A percentile compares a stretch with the other conserved stretches of the same genome.
Conservation (phyloP, 2,329 filamentous ascomycete genomes). For the Pezicula radicicola region DNA sequence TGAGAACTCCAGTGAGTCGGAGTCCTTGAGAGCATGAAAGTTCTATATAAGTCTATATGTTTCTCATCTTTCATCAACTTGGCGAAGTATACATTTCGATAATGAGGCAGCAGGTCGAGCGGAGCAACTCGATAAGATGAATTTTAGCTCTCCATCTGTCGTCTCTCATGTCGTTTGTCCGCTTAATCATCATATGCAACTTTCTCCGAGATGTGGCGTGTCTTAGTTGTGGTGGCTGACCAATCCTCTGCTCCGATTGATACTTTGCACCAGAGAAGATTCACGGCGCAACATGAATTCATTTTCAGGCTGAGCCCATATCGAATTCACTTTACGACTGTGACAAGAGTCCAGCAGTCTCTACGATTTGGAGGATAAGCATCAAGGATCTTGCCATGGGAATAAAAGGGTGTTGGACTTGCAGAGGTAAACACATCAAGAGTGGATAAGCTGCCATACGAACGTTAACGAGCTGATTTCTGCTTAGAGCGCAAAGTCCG, state of each 20-base stretch:
- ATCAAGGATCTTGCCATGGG: neutral
- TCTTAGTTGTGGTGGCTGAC: neutral
- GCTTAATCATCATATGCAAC: neutral
- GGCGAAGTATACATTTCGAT: too few relatives aligned
- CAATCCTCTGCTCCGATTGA: neutral
- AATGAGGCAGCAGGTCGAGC: too few relatives aligned
- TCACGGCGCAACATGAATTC: too few relatives aligned
- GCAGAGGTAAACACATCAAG: neutral
- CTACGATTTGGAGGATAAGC: neutral
- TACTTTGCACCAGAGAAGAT: neutral
- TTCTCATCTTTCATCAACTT: too few relatives aligned
- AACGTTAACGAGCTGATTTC: neutral
- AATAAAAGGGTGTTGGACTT: slow-evolving; percentile 3
- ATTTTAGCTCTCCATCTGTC: too few relatives aligned
- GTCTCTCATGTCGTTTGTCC: neutral
- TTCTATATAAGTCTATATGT: too few relatives aligned
- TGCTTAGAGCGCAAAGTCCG: slow-evolving; percentile 2
- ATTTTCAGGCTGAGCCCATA: too few relatives aligned
- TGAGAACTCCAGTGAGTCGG: too few relatives aligned
- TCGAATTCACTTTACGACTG: neutral
- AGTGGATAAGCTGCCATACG: neutral
- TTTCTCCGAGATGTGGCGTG: neutral
- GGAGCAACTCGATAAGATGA: too few relatives aligned
- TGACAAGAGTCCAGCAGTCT: neutral
- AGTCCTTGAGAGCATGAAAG: too few relatives aligned